Percentiles rank a stretch among this genome's conserved stretches.
These are phyloP conservation scores for Solanum hybrid DNA, from an alignment of 305 asterid genomes.

Conservation along the genomic window DNA sequence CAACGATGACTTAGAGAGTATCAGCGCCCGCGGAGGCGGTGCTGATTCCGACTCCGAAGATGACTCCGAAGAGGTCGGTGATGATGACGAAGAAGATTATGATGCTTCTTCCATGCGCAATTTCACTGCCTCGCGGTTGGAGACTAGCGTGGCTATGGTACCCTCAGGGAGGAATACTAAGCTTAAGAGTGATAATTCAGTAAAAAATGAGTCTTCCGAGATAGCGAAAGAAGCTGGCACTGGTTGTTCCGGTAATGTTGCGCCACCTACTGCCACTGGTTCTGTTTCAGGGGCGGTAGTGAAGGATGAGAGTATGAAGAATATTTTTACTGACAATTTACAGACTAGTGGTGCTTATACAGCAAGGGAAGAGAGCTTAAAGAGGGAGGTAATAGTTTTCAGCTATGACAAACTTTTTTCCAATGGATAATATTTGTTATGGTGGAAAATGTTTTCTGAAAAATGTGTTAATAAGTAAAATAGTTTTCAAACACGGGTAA, in stretches of 20 bases:
- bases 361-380: slow-evolving; percentile 87
- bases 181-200: slow-evolving; percentile 55
- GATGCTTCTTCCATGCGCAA: slow-evolving; percentile 72
- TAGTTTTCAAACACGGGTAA: neutral
- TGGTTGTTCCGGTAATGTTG: slow-evolving; percentile 24
- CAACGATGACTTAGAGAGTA: slow-evolving; percentile 91
- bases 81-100: slow-evolving; percentile 82
- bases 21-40: slow-evolving; percentile 87
- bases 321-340: slow-evolving; percentile 61
- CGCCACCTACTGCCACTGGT: slow-evolving; percentile 27
- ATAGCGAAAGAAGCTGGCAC: slow-evolving; percentile 34
- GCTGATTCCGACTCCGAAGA: slow-evolving; percentile 78
- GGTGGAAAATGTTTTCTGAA: neutral
- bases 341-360: slow-evolving; percentile 93
- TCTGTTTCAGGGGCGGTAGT: slow-evolving; percentile 42
- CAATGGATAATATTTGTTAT: neutral
- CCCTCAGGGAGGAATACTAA: slow-evolving; percentile 46
- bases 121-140: slow-evolving; percentile 79
- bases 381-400: slow-evolving; percentile 59
- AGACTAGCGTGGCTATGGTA: slow-evolving; percentile 26
- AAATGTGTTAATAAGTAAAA: neutral
- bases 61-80: slow-evolving; percentile 60
- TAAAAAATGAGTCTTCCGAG: slow-evolving; percentile 59
- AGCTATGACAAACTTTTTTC: neutral
- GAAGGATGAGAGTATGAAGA: slow-evolving; percentile 69